Percentiles rank a stretch among this genome's conserved stretches.
These are phyloP conservation scores for Paecilomyces dactylethromorphus DNA, from an alignment of 2,329 filamentous ascomycete species.

Conservation along the genomic window DNA sequence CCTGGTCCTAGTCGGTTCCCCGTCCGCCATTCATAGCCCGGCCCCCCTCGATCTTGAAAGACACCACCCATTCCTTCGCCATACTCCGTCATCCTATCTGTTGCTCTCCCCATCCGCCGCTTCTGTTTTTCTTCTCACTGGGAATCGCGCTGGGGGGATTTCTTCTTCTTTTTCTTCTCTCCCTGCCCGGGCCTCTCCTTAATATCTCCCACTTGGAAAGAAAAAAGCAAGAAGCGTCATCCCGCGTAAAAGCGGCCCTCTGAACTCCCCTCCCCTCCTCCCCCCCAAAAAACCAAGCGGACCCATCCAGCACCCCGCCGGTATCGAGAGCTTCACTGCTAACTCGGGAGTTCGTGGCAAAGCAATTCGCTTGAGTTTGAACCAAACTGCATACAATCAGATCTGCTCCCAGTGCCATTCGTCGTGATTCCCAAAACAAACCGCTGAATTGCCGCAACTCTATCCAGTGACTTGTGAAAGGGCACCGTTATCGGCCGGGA, in stretches of 20 bases:
- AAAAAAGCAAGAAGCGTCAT: neutral
- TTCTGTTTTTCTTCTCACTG: neutral
- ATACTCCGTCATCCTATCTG: neutral
- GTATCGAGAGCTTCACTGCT: neutral
- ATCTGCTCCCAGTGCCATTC: neutral
- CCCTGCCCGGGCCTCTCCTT: neutral
- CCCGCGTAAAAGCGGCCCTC: neutral
- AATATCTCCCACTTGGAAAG: neutral
- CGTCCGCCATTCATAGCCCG: neutral
- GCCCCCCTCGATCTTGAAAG: neutral
- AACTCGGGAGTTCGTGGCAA: neutral
- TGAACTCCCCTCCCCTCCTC: neutral
- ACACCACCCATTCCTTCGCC: neutral
- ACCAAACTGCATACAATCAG: neutral
- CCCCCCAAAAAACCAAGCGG: neutral
- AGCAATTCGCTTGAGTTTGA: neutral
- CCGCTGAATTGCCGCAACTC: neutral
- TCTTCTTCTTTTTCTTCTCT: conserved; percentile 2
- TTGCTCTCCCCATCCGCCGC: neutral
- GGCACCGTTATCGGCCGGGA: neutral
- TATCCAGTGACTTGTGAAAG: neutral
- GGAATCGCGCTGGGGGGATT: conserved; percentile 2
- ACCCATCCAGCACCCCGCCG: neutral
- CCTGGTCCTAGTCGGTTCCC: neutral
- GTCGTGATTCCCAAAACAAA: neutral